phyloP scores from a whole-genome alignment of 2,329 filamentous ascomycete species.

The Diaporthe citri region DNA sequence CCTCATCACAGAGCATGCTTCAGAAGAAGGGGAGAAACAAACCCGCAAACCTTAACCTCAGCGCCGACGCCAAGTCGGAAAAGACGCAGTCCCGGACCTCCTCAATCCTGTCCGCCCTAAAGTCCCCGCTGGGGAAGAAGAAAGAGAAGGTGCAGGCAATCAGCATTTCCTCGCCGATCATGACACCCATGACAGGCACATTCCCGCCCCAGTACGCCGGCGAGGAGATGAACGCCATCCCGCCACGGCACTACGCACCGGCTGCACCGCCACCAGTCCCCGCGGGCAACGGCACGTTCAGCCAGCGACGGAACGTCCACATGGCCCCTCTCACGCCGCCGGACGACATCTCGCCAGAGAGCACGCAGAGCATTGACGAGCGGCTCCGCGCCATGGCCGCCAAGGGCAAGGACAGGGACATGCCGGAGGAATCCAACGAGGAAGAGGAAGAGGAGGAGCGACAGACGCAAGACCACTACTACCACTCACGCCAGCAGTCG shows the following conservation, averaged over 20 bases:
- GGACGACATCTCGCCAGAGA: conserved; percentile 59
- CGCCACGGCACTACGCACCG: conserved; percentile 70
- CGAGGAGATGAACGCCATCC: conserved; percentile 69
- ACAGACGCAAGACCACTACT: conserved; percentile 34
- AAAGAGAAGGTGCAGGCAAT: conserved; percentile 66
- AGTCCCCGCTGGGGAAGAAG: conserved; percentile 69
- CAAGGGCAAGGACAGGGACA: conserved; percentile 39
- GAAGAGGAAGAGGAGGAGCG: conserved; percentile 36
- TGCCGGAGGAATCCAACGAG: conserved; percentile 32
- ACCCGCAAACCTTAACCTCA: conserved; percentile 64
- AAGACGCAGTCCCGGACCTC: conserved; percentile 69
- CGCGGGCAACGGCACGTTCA: conserved; percentile 57
- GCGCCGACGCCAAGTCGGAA: conserved; percentile 54
- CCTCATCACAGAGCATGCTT: conserved; percentile 46
- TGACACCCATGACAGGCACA: conserved; percentile 72
- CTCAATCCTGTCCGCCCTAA: conserved; percentile 71
- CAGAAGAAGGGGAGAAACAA: conserved; percentile 62
- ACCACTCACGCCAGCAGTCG: conserved; percentile 54
- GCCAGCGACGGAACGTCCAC: conserved; percentile 45
- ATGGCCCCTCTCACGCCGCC: conserved; percentile 59
- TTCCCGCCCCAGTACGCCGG: conserved; percentile 65
- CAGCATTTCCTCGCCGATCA: conserved; percentile 74
- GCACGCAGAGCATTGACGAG: conserved; percentile 68
- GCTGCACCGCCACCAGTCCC: conserved; percentile 69
- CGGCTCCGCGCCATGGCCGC: conserved; percentile 56